Conservation (phyloP, 2,329 filamentous ascomycete species). For the Corynespora cassiicola region DNA sequence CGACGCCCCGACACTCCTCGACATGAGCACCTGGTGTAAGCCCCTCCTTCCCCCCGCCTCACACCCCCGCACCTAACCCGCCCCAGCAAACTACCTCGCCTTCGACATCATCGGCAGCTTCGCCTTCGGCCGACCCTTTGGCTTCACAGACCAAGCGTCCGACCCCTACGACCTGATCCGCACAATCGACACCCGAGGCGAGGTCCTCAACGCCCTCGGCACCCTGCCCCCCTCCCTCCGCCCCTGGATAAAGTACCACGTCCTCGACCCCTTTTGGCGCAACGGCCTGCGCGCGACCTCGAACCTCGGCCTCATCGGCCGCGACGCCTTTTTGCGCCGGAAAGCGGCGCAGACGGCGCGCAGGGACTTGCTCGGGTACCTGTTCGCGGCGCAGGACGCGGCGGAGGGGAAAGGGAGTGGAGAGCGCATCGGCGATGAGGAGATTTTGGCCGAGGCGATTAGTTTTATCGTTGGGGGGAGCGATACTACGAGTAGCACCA, state of each 20-base stretch:
- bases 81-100: conserved; percentile 44
- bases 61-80: no score
- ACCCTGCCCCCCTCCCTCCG: not conserved
- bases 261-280: not conserved
- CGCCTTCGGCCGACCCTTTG: conserved; percentile 40
- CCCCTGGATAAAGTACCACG: conserved; percentile 1
- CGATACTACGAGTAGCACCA: conserved; percentile 5
- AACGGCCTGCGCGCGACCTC: not conserved
- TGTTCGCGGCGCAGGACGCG: not conserved
- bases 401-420: no score
- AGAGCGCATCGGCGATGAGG: not conserved
- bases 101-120: conserved; percentile 54
- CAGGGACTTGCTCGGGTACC: not conserved
- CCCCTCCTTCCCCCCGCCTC: conserved; percentile 48
- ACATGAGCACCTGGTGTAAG: conserved; percentile 16
- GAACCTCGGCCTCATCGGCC: not conserved
- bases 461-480: conserved; percentile 6
- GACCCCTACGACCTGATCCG: conserved; percentile 21
- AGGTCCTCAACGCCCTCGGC: not conserved
- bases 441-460: conserved; percentile 4
- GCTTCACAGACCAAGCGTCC: conserved; percentile 31
- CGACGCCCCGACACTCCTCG: not conserved
- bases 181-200: not conserved
- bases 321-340: not conserved
- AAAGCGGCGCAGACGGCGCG: not conserved